Percentiles rank a stretch among this genome's conserved stretches.
phyloP scores from a whole-genome alignment of 1,139 yeast species.

The Hyphopichia burtonii region DNA sequence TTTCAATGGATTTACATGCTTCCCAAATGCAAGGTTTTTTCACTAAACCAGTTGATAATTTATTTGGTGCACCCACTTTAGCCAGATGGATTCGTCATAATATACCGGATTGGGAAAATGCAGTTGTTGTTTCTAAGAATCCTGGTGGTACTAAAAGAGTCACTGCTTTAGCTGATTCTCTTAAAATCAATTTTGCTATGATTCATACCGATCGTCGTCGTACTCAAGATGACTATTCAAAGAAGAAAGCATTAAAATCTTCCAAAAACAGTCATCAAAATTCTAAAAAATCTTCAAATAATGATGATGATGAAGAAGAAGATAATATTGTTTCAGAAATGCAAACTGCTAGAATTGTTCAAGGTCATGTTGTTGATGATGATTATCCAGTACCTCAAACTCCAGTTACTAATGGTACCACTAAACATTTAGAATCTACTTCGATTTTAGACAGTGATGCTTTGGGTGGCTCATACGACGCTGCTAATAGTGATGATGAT shows the following conservation, averaged over 20 bases:
- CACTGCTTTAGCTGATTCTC: slow-evolving; percentile 92
- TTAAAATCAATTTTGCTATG: slow-evolving; percentile 97
- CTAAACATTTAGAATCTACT: slow-evolving; percentile 11
- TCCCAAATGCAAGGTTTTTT: slow-evolving; percentile 99
- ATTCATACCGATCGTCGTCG: slow-evolving; percentile 97
- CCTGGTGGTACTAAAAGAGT: slow-evolving; percentile 99
- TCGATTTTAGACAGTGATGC: slow-evolving; percentile 47
- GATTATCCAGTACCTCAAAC: slow-evolving; percentile 43
- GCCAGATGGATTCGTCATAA: slow-evolving; percentile 96
- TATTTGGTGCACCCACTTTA: slow-evolving; percentile 94
- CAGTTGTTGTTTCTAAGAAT: slow-evolving; percentile 90
- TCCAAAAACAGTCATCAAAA: slow-evolving; percentile 15
- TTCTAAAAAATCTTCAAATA: slow-evolving; percentile 15
- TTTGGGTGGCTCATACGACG: slow-evolving; percentile 83
- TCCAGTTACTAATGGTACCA: slow-evolving; percentile 12
- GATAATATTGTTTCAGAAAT: slow-evolving; percentile 78
- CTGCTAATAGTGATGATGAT: slow-evolving; percentile 70
- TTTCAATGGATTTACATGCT: slow-evolving; percentile 97
- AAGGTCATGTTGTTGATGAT: slow-evolving; percentile 96
- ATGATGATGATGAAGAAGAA: slow-evolving; percentile 56
- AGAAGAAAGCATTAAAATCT: slow-evolving; percentile 34
- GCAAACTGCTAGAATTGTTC: slow-evolving; percentile 93
- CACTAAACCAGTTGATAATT: slow-evolving; percentile 93
- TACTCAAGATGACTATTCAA: slow-evolving; percentile 65
- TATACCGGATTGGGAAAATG: slow-evolving; percentile 75